Evolutionary conservation across 176 grass and related monocot genomes (phyloP), one percentile per base, ranked within the genome.

Genomic region (Carex pumila): DNA sequence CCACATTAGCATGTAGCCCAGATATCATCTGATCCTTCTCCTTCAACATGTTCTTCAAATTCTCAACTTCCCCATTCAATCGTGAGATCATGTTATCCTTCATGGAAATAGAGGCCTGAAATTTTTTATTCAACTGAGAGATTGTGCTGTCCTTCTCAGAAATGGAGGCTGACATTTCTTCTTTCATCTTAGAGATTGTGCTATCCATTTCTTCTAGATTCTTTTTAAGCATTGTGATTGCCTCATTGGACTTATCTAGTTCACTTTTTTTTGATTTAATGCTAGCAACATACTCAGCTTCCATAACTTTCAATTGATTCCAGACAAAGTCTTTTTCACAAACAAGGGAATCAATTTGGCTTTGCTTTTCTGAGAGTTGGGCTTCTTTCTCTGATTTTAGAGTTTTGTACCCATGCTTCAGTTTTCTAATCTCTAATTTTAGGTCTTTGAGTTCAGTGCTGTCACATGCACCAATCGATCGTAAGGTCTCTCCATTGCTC

Each of bases 21-120:
- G 36, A 17, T 55, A 85, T 85, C 37, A 79, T 79, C 36, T 79
- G 65, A 78, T 85, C 58, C 37, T 85, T 85, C 55, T 85, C 70
- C 22, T 65, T 75, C 65, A 19, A 41, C 43, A 65, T 62, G 22
- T 30, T 60, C 22, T 66, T 74, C 36, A 85, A 52, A 17, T 64
- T 63, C 55, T 85, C 32, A 2, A 83, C 62, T 21, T 83, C 80
- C 54, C 80, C 80, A 83, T 64, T 67, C 80, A 54, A 67, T 18
- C 61, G 34, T 18, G 45, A 64, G 22, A 83, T 83, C 61, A 66
- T 18, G 4, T 32, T 41, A 83, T 62, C 79, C 31, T 81, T 81
- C 59, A 63, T 19, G 19, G 9, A 62, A 81, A 19, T 12, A 31
- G 34, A 39, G 4, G 56, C 21, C 59, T 41, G 34, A 81, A 59